A percentile compares a stretch with the other conserved stretches of the same genome.
Evolutionary conservation across 352 stramenopile genomes (phyloP).

Genomic region (Globisporangium uncinulatum): DNA sequence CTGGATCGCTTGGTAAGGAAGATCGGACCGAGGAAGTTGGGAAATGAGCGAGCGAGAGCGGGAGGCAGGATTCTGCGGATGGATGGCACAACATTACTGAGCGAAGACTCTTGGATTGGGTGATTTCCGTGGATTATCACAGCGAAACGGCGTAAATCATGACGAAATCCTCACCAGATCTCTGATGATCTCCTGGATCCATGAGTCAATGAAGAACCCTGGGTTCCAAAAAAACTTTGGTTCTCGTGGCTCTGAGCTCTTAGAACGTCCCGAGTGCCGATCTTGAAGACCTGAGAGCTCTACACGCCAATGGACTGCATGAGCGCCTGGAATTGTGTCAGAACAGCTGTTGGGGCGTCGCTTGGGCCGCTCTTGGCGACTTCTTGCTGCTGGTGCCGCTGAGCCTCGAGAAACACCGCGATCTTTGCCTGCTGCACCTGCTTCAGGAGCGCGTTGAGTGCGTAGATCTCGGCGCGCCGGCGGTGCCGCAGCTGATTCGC

Average conservation of each 20-base stretch:
- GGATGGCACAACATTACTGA: background rate
- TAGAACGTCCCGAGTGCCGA: background rate
- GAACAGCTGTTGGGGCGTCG: background rate
- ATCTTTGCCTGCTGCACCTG: slow-evolving; percentile 68
- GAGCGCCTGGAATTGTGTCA: slow-evolving; percentile 1
- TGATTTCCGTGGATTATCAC: background rate
- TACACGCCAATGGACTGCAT: slow-evolving; percentile 23
- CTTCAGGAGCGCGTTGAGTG: slow-evolving; percentile 54
- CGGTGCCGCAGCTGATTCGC: slow-evolving; percentile 36
- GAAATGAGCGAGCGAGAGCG: background rate
- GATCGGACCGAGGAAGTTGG: background rate
- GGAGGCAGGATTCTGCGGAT: background rate
- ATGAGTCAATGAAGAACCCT: too few relatives aligned
- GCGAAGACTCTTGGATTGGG: background rate
- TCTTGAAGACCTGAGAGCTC: background rate
- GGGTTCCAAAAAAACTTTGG: background rate
- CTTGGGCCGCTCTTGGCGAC: background rate
- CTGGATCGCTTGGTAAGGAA: background rate
- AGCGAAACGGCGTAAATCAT: too few relatives aligned
- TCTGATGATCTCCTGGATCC: too few relatives aligned
- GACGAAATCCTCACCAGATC: too few relatives aligned
- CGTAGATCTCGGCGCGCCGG: slow-evolving; percentile 67
- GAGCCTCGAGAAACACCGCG: slow-evolving; percentile 28
- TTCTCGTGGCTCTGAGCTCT: background rate
- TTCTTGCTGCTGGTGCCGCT: slow-evolving; percentile 23